These are phyloP conservation scores for Digitaria exilis DNA, from an alignment of 202 grass and related monocot genomes.

Conservation along the genomic window DNA sequence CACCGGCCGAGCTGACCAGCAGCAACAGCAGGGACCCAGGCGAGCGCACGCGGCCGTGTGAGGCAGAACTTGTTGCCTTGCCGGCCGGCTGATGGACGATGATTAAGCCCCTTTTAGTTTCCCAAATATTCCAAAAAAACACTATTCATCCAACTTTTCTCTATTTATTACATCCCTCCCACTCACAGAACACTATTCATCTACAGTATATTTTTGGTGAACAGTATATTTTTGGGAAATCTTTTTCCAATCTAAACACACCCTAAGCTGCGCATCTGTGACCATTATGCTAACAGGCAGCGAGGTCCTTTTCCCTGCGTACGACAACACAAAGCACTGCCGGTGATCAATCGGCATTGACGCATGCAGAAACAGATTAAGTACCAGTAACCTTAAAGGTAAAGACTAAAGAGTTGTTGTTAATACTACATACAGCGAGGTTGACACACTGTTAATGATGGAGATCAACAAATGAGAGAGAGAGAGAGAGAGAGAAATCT, in stretches of 20 bases:
- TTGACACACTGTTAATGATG: conserved; percentile 23
- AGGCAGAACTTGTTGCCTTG: conserved; percentile 16
- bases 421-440: conserved; percentile 11
- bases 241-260: too few species aligned
- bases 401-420: conserved; percentile 21
- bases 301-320: neutral
- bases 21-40: neutral
- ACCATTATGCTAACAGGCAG: neutral
- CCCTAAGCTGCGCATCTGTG: neutral
- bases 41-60: conserved; percentile 24
- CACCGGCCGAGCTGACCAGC: neutral
- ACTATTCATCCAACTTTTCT: too few species aligned
- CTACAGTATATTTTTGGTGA: too few species aligned
- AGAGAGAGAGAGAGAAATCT: neutral
- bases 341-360: conserved; percentile 28
- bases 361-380: conserved; percentile 37
- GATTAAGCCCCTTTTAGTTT: too few species aligned
- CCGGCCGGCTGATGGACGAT: conserved; percentile 14
- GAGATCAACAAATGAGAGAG: neutral
- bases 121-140: too few species aligned
- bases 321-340: neutral
- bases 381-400: conserved; percentile 26
- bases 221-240: too few species aligned
- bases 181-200: too few species aligned
- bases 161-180: too few species aligned